Base-by-base conservation (phyloP, 2,329 filamentous ascomycete genomes). In the Parafenestella ontariensis region DNA sequence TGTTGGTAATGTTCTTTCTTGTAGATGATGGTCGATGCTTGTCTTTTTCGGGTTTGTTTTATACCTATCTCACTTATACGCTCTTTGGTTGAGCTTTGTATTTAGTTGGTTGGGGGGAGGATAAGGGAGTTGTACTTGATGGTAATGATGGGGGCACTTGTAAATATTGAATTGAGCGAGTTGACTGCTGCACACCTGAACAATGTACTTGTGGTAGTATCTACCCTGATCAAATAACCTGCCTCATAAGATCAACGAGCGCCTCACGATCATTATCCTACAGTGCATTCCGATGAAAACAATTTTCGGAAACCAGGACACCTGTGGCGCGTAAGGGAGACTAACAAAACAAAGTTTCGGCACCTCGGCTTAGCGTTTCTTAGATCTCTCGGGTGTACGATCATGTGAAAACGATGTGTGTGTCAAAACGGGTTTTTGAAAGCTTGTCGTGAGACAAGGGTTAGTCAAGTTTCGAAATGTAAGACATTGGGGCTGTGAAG, bases 51-150 rank as follows among this genome's bases (percentile, higher is more conserved):
- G 18, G 2, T 20, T 43, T 17, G 2, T 42, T 36, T 26, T 24
- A 41, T 46, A 45, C 42, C 48, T 56, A 42, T 46, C 48, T 56
- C 54, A 61, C 54, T 52, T 56, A 56, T 61, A 51, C 52, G 45
- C 33, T 58, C 55, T 51, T 54, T 61, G 29, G 17, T 44, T 49
- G 51, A 54, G 42, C 49, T 50, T 37, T 17, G 23, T 29, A 18
- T 23, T 51, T 58, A 53, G 57, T 46, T 13, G 34, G 44, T 36
- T 21, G 43, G 52, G 44, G 39, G 47, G 39, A 29, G 13, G 28
- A 28, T n/a, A n/a, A n/a, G 24, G 17, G 9, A 29, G 10, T 2
- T 26, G 39, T 40, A 8, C 24, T 3, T 20, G 34, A 8, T 7
- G n/a, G 33, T 20, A 40, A 47, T 47, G 21, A 46, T 17, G 29